phyloP scores from a whole-genome alignment of 495 filamentous ascomycete species.

The Penicillium cosmopolitanum region DNA sequence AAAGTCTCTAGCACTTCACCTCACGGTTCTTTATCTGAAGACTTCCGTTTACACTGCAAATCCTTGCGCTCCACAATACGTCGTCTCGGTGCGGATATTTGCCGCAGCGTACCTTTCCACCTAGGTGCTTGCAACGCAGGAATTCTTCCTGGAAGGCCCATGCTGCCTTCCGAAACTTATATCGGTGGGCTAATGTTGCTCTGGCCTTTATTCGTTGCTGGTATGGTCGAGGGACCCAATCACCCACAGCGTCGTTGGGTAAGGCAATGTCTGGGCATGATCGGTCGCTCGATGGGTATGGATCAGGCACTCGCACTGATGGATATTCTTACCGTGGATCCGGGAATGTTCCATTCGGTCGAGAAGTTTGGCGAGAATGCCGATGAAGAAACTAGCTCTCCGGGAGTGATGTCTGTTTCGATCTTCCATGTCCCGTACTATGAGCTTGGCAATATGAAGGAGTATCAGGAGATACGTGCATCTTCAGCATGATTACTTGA shows the following conservation, averaged over 20 bases:
- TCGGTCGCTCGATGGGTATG: conserved; percentile 7
- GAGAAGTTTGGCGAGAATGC: neutral
- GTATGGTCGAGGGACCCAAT: conserved; percentile 1
- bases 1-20: conserved; percentile 6
- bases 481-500: neutral
- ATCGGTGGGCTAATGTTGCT: conserved; percentile 9
- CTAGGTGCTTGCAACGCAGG: conserved; percentile 10
- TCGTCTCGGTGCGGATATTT: conserved; percentile 3
- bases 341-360: conserved; percentile 5
- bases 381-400: neutral
- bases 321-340: conserved; percentile 8
- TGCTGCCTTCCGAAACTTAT: conserved; percentile 7
- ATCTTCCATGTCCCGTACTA: conserved; percentile 3
- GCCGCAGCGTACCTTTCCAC: conserved; percentile 10
- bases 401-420: neutral
- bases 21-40: neutral
- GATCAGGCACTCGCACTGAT: conserved; percentile 4
- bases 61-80: conserved; percentile 1
- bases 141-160: conserved; percentile 1
- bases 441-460: neutral
- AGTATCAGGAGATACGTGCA: neutral
- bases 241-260: conserved; percentile 8
- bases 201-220: conserved; percentile 12
- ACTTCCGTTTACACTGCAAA: conserved; percentile 5
- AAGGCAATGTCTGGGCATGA: neutral